Conservation (phyloP, 2,329 filamentous ascomycete genomes). For the Monosporascus sp. region DNA sequence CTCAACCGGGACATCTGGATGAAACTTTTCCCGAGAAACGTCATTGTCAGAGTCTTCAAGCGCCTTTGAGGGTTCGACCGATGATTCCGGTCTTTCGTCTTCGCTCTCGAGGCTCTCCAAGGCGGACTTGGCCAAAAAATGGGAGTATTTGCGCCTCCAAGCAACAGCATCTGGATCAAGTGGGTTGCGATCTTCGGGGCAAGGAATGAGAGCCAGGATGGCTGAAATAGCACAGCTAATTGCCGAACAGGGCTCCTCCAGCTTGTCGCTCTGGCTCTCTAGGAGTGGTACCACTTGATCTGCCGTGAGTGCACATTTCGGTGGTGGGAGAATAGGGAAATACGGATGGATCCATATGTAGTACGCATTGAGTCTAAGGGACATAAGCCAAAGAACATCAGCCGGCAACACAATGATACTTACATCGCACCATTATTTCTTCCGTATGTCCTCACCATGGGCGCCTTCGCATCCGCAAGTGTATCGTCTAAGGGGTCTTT, state of each 20-base stretch:
- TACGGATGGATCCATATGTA: conserved; percentile 49
- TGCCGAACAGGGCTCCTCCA: conserved; percentile 37
- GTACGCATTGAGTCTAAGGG: conserved; percentile 40
- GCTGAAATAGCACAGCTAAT: conserved; percentile 43
- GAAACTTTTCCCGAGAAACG: conserved; percentile 35
- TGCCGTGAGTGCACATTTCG: conserved; percentile 24
- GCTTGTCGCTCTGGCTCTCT: conserved; percentile 31
- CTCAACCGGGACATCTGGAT: conserved; percentile 38
- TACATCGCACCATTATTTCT: conserved; percentile 35
- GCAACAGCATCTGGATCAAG: conserved; percentile 33
- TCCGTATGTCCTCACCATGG: conserved; percentile 38
- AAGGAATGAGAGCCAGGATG: conserved; percentile 43
- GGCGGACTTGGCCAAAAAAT: conserved; percentile 42
- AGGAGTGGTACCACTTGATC: conserved; percentile 30
- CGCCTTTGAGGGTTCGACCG: conserved; percentile 38
- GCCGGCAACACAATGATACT: conserved; percentile 11
- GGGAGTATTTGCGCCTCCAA: conserved; percentile 42
- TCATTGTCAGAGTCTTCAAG: conserved; percentile 32
- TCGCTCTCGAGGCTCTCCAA: conserved; percentile 45
- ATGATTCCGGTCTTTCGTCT: conserved; percentile 41
- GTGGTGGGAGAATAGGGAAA: conserved; percentile 44
- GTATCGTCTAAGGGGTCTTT: conserved; percentile 14
- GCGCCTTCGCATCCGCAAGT: conserved; percentile 16
- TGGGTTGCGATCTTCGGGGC: conserved; percentile 33
- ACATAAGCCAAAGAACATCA: background rate